phyloP scores from a whole-genome alignment of 306 rosid genomes.

The Cucumis cinereus region DNA sequence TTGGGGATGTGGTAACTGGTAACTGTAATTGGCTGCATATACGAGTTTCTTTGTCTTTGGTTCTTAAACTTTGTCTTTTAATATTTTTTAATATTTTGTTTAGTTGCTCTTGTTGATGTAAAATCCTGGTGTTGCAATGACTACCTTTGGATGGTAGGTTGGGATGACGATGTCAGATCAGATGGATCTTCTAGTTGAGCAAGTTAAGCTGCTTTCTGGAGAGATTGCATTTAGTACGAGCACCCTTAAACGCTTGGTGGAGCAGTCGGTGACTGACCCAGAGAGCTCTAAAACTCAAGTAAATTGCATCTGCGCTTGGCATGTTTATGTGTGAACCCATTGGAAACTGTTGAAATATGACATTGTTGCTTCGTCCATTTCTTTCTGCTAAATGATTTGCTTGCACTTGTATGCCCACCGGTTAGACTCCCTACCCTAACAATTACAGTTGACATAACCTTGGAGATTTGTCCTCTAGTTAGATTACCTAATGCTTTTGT shows the following conservation, averaged over 20 bases:
- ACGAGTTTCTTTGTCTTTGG: background rate
- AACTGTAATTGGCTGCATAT: background rate
- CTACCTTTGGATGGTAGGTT: constrained; percentile 34
- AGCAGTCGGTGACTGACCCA: constrained; percentile 75
- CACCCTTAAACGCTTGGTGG: constrained; percentile 90
- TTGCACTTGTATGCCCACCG: background rate
- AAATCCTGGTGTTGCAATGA: background rate
- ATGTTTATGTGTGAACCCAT: background rate
- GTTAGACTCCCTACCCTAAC: background rate
- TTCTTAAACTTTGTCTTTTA: background rate
- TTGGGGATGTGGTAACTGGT: background rate
- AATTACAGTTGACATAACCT: background rate
- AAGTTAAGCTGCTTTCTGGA: constrained; percentile 99
- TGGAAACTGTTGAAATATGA: background rate
- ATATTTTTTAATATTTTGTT: background rate
- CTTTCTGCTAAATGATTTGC: background rate
- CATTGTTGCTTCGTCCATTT: background rate
- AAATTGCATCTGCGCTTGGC: background rate
- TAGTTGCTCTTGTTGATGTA: background rate
- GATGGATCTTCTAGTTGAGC: constrained; percentile 94
- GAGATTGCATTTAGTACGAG: constrained; percentile 95
- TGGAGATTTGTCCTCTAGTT: background rate
- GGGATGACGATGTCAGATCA: constrained; percentile 93
- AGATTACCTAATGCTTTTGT: background rate
- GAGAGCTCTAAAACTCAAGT: constrained; percentile 74